phyloP scores from a whole-genome alignment of 2,329 filamentous ascomycete genomes.

The Aspergillus caelatus region DNA sequence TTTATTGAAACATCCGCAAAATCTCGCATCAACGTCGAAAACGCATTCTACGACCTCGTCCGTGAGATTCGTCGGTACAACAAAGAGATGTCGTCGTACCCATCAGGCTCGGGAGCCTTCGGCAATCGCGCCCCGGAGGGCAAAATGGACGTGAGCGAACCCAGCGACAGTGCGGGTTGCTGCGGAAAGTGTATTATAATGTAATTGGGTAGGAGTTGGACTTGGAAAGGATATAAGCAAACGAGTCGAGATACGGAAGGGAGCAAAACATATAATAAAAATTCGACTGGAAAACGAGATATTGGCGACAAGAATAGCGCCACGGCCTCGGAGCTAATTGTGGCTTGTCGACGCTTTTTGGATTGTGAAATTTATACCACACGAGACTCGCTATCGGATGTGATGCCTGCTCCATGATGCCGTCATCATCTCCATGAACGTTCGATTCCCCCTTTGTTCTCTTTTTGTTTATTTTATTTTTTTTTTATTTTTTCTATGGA shows the following conservation, averaged over 20 bases:
- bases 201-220: slow-evolving; percentile 42
- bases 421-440: slow-evolving; percentile 43
- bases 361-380: slow-evolving; percentile 28
- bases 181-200: slow-evolving; percentile 86
- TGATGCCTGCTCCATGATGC: slow-evolving; percentile 37
- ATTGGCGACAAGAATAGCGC: slow-evolving; percentile 23
- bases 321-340: slow-evolving; percentile 23
- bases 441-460: slow-evolving; percentile 45
- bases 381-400: slow-evolving; percentile 30
- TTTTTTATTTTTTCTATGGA: slow-evolving; percentile 19
- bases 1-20: slow-evolving; percentile 99
- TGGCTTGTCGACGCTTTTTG: slow-evolving; percentile 24
- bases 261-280: slow-evolving; percentile 18
- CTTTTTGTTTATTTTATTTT: slow-evolving; percentile 18
- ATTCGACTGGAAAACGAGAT: slow-evolving; percentile 20
- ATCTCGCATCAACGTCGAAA: slow-evolving; percentile 96
- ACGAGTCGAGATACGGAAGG: slow-evolving; percentile 27
- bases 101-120: slow-evolving; percentile 66
- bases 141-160: slow-evolving; percentile 75
- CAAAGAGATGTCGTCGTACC: slow-evolving; percentile 93
- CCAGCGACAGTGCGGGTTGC: slow-evolving; percentile 64
- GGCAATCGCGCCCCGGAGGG: slow-evolving; percentile 61
- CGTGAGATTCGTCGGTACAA: slow-evolving; percentile 98
- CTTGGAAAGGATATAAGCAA: slow-evolving; percentile 22
- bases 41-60: slow-evolving; percentile 97